Percentiles rank a stretch among this genome's conserved stretches.
phyloP scores from a whole-genome alignment of 2,329 filamentous ascomycete species.

The Ceratocystis eucalypticola region DNA sequence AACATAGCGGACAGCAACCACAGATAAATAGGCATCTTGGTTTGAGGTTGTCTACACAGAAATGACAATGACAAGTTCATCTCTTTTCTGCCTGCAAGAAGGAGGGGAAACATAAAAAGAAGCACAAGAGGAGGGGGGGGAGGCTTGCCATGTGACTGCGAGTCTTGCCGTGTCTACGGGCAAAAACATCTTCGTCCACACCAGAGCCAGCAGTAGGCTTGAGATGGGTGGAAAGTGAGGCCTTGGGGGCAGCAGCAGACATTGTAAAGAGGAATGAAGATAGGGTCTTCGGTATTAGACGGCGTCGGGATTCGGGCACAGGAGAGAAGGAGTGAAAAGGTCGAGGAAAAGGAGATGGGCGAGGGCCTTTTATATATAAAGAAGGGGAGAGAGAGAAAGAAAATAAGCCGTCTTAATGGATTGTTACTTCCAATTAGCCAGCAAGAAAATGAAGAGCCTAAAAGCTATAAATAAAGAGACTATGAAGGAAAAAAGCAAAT shows the following conservation, averaged over 20 bases:
- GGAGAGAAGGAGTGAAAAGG: constrained; percentile 4
- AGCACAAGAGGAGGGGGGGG: not conserved
- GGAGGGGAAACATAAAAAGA: not conserved
- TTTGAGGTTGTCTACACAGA: too few relatives aligned
- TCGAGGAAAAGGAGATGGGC: constrained; percentile 2
- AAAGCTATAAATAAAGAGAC: constrained; percentile 9
- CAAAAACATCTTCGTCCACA: constrained; percentile 29
- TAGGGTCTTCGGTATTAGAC: constrained; percentile 13
- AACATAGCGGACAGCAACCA: too few relatives aligned
- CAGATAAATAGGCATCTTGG: too few relatives aligned
- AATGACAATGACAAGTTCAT: too few relatives aligned
- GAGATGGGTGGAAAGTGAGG: constrained; percentile 71
- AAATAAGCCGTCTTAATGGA: not conserved
- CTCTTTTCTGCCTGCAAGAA: too few relatives aligned
- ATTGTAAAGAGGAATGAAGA: constrained; percentile 33
- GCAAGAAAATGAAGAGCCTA: constrained; percentile 7
- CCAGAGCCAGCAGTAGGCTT: constrained; percentile 40
- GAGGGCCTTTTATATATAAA: not conserved
- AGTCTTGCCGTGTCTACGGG: constrained; percentile 68
- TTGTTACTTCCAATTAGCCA: constrained; percentile 1
- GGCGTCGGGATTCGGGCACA: constrained; percentile 17
- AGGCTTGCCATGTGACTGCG: constrained; percentile 70
- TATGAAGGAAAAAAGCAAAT: constrained; percentile 12
- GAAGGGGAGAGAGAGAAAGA: not conserved
- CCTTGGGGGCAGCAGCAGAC: constrained; percentile 46